Evolutionary conservation across 495 filamentous ascomycete genomes (phyloP).

Genomic region (Aspergillus hancockii): DNA sequence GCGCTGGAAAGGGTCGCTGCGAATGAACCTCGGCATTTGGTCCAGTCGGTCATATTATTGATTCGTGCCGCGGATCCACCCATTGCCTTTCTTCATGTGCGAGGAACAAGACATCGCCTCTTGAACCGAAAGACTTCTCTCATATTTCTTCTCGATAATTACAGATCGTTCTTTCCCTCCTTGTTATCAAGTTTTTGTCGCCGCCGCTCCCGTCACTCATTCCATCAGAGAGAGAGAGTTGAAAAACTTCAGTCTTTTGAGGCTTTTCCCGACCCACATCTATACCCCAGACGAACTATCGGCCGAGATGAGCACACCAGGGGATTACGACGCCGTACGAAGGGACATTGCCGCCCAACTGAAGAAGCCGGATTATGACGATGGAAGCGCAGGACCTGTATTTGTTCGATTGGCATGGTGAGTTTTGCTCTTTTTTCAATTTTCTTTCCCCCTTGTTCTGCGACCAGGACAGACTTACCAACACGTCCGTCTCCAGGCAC

Average conservation of each 20-base stretch:
- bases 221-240: background rate
- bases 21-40: constrained; percentile 40
- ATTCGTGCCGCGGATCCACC: constrained; percentile 41
- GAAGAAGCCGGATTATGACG: constrained; percentile 61
- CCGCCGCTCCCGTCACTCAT: constrained; percentile 2
- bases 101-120: constrained; percentile 15
- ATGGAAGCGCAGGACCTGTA: constrained; percentile 62
- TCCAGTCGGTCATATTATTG: constrained; percentile 23
- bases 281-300: constrained; percentile 29
- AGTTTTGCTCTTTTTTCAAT: constrained; percentile 21
- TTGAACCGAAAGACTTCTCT: constrained; percentile 23
- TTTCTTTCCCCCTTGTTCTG: constrained; percentile 5
- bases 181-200: constrained; percentile 3
- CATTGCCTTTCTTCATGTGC: constrained; percentile 34
- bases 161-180: constrained; percentile 8
- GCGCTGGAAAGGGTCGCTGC: background rate
- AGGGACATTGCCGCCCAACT: constrained; percentile 56
- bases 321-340: constrained; percentile 54
- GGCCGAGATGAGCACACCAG: constrained; percentile 42
- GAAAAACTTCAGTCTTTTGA: constrained; percentile 1
- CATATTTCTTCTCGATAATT: constrained; percentile 14
- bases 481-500: constrained; percentile 44
- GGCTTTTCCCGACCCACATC: constrained; percentile 8
- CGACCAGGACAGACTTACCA: constrained; percentile 12
- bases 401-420: constrained; percentile 64